A percentile compares a stretch with the other conserved stretches of the same genome.
These are phyloP conservation scores for Protomyces inundatus DNA, from an alignment of 1,139 yeast species.

Conservation along the genomic window DNA sequence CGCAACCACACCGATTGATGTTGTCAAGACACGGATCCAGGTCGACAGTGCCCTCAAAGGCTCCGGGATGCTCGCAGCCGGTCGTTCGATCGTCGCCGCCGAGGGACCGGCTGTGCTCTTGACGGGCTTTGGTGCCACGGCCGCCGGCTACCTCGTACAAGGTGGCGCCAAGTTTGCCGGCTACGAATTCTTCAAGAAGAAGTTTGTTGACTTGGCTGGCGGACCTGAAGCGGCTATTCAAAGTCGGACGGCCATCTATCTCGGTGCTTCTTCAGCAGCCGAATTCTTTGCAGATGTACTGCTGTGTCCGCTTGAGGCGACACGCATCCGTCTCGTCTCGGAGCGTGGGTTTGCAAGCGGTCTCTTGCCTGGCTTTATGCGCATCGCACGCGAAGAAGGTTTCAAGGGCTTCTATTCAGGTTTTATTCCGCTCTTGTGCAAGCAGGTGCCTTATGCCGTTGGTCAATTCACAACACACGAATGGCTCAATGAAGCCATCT, in stretches of 20 bases:
- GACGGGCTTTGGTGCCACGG: slow-evolving; percentile 79
- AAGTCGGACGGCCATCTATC: slow-evolving; percentile 59
- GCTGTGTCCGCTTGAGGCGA: slow-evolving; percentile 78
- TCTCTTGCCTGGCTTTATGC: slow-evolving; percentile 74
- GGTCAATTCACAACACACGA: slow-evolving; percentile 84
- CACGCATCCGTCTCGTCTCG: slow-evolving; percentile 69
- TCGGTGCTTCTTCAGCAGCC: slow-evolving; percentile 74
- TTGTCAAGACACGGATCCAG: slow-evolving; percentile 51
- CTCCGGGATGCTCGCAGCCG: slow-evolving; percentile 6
- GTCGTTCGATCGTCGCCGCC: slow-evolving; percentile 10
- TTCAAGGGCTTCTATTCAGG: slow-evolving; percentile 77
- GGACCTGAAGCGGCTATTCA: slow-evolving; percentile 47
- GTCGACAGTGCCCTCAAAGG: slow-evolving; percentile 26
- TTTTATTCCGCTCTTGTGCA: slow-evolving; percentile 84
- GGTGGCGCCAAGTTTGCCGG: slow-evolving; percentile 87
- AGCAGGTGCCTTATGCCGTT: slow-evolving; percentile 87
- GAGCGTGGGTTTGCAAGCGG: slow-evolving; percentile 85
- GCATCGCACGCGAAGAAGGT: slow-evolving; percentile 82
- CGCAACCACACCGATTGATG: slow-evolving; percentile 82
- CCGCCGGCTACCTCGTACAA: slow-evolving; percentile 76
- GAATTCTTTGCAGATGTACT: slow-evolving; percentile 76
- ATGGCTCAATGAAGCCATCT: slow-evolving; percentile 79
- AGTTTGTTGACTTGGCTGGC: slow-evolving; percentile 57
- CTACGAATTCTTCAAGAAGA: slow-evolving; percentile 69
- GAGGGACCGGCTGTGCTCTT: slow-evolving; percentile 61